A percentile compares a stretch with the other conserved stretches of the same genome.
Evolutionary conservation across 768 basidiomycete species (phyloP).

Genomic region (Kwoniella dejecticola): DNA sequence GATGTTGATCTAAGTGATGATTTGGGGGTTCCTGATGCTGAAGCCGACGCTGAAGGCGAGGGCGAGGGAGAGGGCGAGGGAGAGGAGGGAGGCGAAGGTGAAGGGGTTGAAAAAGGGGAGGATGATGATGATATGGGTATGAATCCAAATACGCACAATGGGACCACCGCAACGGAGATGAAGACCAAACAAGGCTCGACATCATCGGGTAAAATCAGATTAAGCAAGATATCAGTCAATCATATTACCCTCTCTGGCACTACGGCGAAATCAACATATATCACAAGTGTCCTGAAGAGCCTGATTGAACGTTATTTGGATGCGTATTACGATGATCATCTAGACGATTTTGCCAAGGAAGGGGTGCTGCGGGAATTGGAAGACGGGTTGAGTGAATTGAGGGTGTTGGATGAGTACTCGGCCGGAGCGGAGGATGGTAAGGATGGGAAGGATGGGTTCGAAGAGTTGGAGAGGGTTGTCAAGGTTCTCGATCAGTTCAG

Average conservation of each 20-base stretch:
- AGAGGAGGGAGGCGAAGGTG: conserved; percentile 21
- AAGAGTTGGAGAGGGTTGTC: conserved; percentile 27
- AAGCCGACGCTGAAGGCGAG: conserved; percentile 28
- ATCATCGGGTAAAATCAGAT: conserved; percentile 23
- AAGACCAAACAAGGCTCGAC: not conserved
- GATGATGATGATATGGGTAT: conserved; percentile 6
- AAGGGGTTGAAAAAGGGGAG: not conserved
- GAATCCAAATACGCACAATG: not conserved
- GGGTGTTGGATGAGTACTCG: conserved; percentile 36
- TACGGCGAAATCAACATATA: conserved; percentile 29
- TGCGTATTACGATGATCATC: conserved; percentile 23
- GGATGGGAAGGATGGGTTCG: conserved; percentile 32
- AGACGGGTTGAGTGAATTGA: conserved; percentile 31
- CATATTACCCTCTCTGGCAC: conserved; percentile 31
- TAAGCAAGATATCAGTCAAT: conserved; percentile 35
- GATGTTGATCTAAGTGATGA: conserved; percentile 37
- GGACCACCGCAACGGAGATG: not conserved
- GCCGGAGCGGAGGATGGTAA: conserved; percentile 6
- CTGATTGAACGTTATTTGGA: conserved; percentile 31
- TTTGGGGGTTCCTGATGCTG: not conserved
- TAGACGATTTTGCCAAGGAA: conserved; percentile 7
- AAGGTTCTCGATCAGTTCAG: conserved; percentile 6
- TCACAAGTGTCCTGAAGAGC: conserved; percentile 19
- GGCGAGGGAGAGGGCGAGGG: conserved; percentile 34
- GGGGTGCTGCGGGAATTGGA: conserved; percentile 22